Evolutionary conservation across 208 protist species (phyloP).

Genomic region (Sergeia podlipaevii): DNA sequence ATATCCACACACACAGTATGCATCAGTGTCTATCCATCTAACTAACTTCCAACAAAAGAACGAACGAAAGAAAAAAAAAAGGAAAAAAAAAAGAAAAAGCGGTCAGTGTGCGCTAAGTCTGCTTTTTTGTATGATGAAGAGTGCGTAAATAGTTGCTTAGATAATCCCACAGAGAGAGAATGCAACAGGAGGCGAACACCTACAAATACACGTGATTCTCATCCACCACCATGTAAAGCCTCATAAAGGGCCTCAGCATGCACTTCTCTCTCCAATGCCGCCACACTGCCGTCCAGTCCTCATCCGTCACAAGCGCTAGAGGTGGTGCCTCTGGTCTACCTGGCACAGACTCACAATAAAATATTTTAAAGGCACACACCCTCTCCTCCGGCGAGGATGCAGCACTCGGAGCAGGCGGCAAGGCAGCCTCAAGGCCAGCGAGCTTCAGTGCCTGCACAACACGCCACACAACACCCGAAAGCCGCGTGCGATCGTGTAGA

Average conservation of each 20-base stretch:
- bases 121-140: not conserved
- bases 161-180: not conserved
- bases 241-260: slow-evolving; percentile 33
- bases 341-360: slow-evolving; percentile 6
- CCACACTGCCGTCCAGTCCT: slow-evolving; percentile 24
- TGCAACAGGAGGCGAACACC: slow-evolving; percentile 3
- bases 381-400: no score
- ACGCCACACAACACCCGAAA: slow-evolving; percentile 63
- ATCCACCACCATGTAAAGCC: slow-evolving; percentile 37
- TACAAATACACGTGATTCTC: slow-evolving; percentile 8
- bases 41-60: slow-evolving; percentile 3
- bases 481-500: slow-evolving; percentile 44
- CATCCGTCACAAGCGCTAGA: slow-evolving; percentile 17
- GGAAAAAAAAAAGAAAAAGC: slow-evolving; percentile 9
- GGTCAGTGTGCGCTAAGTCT: slow-evolving; percentile 8
- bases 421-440: slow-evolving; percentile 14
- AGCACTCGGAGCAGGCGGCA: slow-evolving; percentile 9
- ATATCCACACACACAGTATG: slow-evolving; percentile 4
- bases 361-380: no score
- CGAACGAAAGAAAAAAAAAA: slow-evolving; percentile 1
- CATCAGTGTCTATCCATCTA: no score
- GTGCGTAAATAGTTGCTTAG: slow-evolving; percentile 1
- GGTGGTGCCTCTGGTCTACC: slow-evolving; percentile 10
- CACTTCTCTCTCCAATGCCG: slow-evolving; percentile 12
- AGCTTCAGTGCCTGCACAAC: slow-evolving; percentile 32